Conservation (phyloP, 139 green algal genomes). For the Nannochloris sp. region DNA sequence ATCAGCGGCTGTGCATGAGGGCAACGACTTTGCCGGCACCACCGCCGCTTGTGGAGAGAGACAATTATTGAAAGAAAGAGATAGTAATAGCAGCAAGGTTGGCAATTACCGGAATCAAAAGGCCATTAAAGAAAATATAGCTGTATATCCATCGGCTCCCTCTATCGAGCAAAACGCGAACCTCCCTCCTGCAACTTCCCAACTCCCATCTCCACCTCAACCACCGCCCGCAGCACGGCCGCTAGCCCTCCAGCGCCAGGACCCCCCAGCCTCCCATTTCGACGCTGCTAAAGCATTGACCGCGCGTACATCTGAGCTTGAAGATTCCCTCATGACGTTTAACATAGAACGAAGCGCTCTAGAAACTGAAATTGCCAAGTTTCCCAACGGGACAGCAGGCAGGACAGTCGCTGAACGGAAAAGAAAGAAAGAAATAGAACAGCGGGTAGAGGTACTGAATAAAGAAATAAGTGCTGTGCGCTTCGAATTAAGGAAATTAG, state of each 20-base stretch:
- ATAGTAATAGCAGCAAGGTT: not conserved
- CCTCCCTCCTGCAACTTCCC: not conserved
- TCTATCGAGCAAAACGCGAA: not conserved
- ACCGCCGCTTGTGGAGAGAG: not conserved
- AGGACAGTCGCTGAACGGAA: not conserved
- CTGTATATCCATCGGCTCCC: not conserved
- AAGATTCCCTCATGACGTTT: not conserved
- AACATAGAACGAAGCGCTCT: slow-evolving; percentile 30
- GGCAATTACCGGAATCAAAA: not conserved
- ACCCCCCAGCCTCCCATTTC: not conserved
- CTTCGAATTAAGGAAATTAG: not conserved
- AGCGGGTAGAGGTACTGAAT: not conserved
- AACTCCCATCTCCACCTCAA: not conserved
- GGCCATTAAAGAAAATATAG: not conserved
- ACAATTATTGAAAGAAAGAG: not conserved
- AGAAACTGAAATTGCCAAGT: slow-evolving; percentile 9
- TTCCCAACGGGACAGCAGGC: not conserved
- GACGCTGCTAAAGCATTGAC: not conserved
- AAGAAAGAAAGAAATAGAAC: not conserved
- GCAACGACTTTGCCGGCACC: not conserved
- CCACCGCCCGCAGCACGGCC: not conserved
- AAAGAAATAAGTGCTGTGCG: not conserved
- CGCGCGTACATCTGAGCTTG: not conserved
- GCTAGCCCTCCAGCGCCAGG: not conserved
- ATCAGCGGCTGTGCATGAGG: not conserved